phyloP scores from a whole-genome alignment of 2,329 filamentous ascomycete genomes.

The Cordyceps farinosa region DNA sequence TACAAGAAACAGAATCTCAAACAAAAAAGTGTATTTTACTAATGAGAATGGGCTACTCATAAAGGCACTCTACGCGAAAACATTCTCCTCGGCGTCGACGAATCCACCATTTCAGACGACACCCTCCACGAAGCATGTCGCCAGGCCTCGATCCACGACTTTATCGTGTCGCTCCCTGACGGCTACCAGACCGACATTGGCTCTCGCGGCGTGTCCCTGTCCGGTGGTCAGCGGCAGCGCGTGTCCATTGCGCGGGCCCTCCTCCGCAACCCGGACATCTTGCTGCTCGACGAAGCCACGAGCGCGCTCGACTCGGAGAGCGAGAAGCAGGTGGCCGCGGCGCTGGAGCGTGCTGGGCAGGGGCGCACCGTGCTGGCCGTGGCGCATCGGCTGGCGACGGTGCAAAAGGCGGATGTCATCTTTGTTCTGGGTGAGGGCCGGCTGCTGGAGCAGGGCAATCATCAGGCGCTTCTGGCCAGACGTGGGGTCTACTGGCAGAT shows the following conservation, averaged over 20 bases:
- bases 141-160: constrained; percentile 67
- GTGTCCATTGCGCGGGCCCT: constrained; percentile 67
- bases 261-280: constrained; percentile 58
- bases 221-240: constrained; percentile 68
- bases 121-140: constrained; percentile 52
- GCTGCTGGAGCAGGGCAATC: constrained; percentile 53
- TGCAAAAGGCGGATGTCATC: constrained; percentile 74
- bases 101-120: constrained; percentile 48
- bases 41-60: no score
- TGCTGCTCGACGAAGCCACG: constrained; percentile 72
- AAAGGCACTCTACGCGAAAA: constrained; percentile 63
- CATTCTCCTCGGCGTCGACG: constrained; percentile 60
- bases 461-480: constrained; percentile 48
- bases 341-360: constrained; percentile 61
- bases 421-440: constrained; percentile 68
- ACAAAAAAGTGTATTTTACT: no score
- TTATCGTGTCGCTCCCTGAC: constrained; percentile 62
- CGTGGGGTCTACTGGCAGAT: constrained; percentile 56
- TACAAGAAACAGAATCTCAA: no score
- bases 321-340: constrained; percentile 59
- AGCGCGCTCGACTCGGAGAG: constrained; percentile 63
- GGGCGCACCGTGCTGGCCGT: constrained; percentile 69
- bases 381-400: constrained; percentile 71
- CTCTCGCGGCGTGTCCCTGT: constrained; percentile 61
- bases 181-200: constrained; percentile 67